These are phyloP conservation scores for Fomitopsis pulvina DNA, from an alignment of 768 basidiomycete genomes.

Conservation along the genomic window DNA sequence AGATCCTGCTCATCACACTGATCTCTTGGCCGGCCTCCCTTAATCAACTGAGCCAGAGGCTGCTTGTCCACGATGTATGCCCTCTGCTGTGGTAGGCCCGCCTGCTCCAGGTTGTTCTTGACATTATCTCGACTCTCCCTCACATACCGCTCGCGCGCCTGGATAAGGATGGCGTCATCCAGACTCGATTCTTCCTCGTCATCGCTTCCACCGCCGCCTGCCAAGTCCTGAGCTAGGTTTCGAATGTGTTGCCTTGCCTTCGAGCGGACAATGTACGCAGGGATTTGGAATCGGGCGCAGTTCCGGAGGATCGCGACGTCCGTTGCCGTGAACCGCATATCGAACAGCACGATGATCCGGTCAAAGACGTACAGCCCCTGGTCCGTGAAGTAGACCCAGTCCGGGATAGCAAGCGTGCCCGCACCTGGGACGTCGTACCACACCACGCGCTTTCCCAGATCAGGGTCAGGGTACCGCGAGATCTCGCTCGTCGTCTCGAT, in stretches of 20 bases:
- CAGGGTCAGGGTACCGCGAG: background rate
- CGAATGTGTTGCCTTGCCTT: conserved; percentile 2
- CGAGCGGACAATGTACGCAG: conserved; percentile 2
- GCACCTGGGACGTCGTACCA: conserved; percentile 4
- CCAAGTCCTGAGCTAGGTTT: background rate
- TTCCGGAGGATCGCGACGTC: conserved; percentile 1
- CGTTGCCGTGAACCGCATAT: background rate
- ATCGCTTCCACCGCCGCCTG: background rate
- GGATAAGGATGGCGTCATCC: no score
- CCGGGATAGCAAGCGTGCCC: background rate
- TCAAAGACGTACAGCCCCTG: conserved; percentile 3
- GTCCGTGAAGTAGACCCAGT: conserved; percentile 4
- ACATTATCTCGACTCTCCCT: background rate
- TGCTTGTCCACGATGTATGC: conserved; percentile 2
- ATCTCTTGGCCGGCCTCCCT: background rate
- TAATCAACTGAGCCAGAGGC: background rate
- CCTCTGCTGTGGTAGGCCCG: background rate
- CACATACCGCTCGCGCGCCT: background rate
- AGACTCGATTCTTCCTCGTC: background rate
- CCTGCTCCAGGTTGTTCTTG: background rate
- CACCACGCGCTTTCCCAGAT: background rate
- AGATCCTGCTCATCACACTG: background rate
- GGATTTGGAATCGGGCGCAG: conserved; percentile 2
- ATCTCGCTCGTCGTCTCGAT: conserved; percentile 1
- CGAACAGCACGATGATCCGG: conserved; percentile 2